These are phyloP conservation scores for Moesziomyces sp. DNA, from an alignment of 1,284 basidiomycete species.

Conservation along the genomic window DNA sequence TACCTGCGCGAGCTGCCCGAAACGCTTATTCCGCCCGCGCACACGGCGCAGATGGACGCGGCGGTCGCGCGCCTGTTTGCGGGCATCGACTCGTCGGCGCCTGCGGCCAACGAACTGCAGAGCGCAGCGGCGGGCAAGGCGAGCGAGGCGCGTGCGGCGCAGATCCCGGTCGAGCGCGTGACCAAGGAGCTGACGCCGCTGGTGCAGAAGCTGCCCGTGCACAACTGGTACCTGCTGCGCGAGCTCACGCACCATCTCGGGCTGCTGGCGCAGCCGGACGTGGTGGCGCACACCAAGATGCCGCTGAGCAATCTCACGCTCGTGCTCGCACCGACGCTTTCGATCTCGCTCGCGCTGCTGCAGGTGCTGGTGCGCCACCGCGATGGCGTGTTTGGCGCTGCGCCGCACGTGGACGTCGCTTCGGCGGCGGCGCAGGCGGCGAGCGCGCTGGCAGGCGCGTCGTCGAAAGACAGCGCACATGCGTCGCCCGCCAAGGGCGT, in stretches of 20 bases:
- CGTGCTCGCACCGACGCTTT: conserved; percentile 63
- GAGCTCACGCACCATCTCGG: conserved; percentile 58
- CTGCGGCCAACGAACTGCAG: neutral
- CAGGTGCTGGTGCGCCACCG: conserved; percentile 53
- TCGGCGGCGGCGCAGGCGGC: conserved; percentile 9
- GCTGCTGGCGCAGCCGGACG: conserved; percentile 30
- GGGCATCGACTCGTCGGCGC: neutral
- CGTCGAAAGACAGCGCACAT: neutral
- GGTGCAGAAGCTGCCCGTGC: conserved; percentile 42
- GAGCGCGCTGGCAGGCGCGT: no score
- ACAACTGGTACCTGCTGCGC: conserved; percentile 64
- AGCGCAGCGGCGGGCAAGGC: conserved; percentile 3
- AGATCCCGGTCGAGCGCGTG: conserved; percentile 5
- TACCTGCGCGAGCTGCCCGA: conserved; percentile 64
- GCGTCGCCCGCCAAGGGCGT: neutral
- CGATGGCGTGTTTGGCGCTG: conserved; percentile 41
- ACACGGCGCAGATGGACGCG: conserved; percentile 33
- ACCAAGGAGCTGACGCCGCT: conserved; percentile 26
- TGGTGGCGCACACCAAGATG: conserved; percentile 61
- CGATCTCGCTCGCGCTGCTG: conserved; percentile 50
- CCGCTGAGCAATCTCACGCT: conserved; percentile 60
- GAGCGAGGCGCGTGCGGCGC: conserved; percentile 14
- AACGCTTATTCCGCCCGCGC: conserved; percentile 35
- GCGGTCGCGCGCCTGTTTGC: conserved; percentile 19
- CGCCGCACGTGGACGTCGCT: conserved; percentile 14